Evolutionary conservation across 139 green algal genomes (phyloP), one percentile per base, ranked within the genome.

Genomic region (Chlorokybus atmophyticus): DNA sequence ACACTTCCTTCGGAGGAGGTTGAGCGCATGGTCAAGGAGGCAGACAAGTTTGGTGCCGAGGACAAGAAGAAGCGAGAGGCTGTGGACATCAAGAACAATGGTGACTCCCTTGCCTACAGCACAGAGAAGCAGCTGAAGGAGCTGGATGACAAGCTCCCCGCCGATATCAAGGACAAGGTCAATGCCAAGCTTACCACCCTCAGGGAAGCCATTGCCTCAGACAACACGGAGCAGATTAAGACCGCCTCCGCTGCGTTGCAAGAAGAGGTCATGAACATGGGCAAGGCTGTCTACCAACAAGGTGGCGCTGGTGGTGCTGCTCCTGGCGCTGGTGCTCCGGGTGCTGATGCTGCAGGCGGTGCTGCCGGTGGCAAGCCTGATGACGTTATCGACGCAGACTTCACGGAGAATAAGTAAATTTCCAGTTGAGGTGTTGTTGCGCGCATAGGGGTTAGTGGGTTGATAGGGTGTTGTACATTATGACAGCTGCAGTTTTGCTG

Each of bases 91-190:
- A 92, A 88, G 78, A 98, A 98, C 79, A 78, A 92, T 72, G 71
- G 67, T 8, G 73, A 80, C 52, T 67, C 54, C 14, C 69, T 75
- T 49, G 24, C 44, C 2, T 78, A 78, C 53, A 69, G 75, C 64
- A 93, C 87, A 19, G 79, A 96, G 82, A 97, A 97, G 85, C 90
- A 97, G 82, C 52, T 98, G 26, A 89, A 94, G 74, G 91, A 98
- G 77, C 81, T 96, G 59, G 85, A 73, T 7, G 90, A 88, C 65
- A 98, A 98, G 63, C 55, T 75, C 47, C 66, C 67, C 3, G 60
- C 51, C 7, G 66, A 68, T 50, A 56, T 76, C 32, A 79, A 79
- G 66, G 24, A 24, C 24, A 68, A 68, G 60, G 79, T 97, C 3
- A 82, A 96, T 69, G 81, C 38, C 19, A 89, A 88, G 75, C 41